Conservation (phyloP, 495 filamentous ascomycete species). For the Penicillium dipodomyicola region DNA sequence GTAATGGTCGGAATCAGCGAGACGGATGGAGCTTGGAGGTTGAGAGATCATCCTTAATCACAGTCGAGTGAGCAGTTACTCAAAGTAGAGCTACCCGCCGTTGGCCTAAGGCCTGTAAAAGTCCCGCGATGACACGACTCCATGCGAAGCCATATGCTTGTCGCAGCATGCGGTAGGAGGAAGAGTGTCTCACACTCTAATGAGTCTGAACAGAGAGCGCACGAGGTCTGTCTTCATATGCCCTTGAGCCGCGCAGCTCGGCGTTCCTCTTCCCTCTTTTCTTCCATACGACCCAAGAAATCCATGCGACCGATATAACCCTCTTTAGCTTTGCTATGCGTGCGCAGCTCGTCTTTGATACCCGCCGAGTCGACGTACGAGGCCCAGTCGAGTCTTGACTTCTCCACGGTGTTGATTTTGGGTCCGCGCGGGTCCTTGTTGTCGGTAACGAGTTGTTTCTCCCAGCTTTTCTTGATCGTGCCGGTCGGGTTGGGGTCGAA, state of each 20-base stretch:
- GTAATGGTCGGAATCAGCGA: background rate
- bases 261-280: slow-evolving; percentile 71
- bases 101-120: background rate
- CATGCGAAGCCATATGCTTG: background rate
- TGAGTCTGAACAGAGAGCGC: slow-evolving; percentile 3
- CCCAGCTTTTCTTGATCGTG: slow-evolving; percentile 52
- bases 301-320: slow-evolving; percentile 81
- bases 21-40: background rate
- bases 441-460: slow-evolving; percentile 35
- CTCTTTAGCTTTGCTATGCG: slow-evolving; percentile 79
- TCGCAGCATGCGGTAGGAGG: background rate
- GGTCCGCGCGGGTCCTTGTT: slow-evolving; percentile 55
- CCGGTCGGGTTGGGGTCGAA: slow-evolving; percentile 71
- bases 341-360: slow-evolving; percentile 83
- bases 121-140: background rate
- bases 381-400: slow-evolving; percentile 92
- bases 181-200: background rate
- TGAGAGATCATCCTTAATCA: background rate
- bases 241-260: slow-evolving; percentile 59
- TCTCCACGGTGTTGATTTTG: slow-evolving; percentile 95
- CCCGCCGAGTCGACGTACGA: slow-evolving; percentile 90
- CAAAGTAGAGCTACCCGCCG: background rate
- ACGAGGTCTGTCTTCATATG: slow-evolving; percentile 30
- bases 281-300: slow-evolving; percentile 81
- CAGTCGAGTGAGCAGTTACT: background rate